Base-by-base conservation (phyloP, 805 yeast genomes). In the Pichia kluyveri region DNA sequence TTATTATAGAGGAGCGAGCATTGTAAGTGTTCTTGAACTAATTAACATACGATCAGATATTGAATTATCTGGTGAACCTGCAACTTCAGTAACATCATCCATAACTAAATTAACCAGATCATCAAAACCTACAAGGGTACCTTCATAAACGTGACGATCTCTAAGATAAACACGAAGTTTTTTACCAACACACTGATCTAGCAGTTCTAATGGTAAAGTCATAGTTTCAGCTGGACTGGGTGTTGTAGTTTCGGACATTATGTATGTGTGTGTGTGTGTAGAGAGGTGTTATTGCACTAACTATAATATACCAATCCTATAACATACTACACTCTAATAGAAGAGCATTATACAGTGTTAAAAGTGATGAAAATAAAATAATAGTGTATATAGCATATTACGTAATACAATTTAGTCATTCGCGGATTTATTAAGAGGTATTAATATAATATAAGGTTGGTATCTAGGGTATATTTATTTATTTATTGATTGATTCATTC, bases 41-140 rank as follows among this genome's bases (percentile, higher is more conserved):
- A 85, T 69, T 41, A 85, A 69, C 76, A 85, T 80, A 57, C 73
- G 77, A 27, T 77, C 72, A 19, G 70, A 72, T 34, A 69, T 72
- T 40, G 70, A 67, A 6, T 74, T 75, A 36, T 71, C 72, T 27
- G 49, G 50, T 40, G 64, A 68, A 45, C 72, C 77, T 5, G 60
- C 60, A 42, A 65, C 69, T 57, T 86, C 96, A 9, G 75, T 74
- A 37, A 84, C 97, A 57, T 90, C 82, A 56, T 85, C 86, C 45
- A 93, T 72, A 11, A 93, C 95, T 66, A 90, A 80, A 61, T 87
- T 93, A 51, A 93, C 97, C 58, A 83, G 91, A 66, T 93, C 98
- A 63, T 93, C 99, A 65, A 91, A 91, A 1, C 98, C 98, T 30
- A 84, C 77, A 45, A 93, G 71, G 5, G 81, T 86, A 1, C 99